phyloP scores from a whole-genome alignment of 306 rosid species.

The Hippophae tibetana region DNA sequence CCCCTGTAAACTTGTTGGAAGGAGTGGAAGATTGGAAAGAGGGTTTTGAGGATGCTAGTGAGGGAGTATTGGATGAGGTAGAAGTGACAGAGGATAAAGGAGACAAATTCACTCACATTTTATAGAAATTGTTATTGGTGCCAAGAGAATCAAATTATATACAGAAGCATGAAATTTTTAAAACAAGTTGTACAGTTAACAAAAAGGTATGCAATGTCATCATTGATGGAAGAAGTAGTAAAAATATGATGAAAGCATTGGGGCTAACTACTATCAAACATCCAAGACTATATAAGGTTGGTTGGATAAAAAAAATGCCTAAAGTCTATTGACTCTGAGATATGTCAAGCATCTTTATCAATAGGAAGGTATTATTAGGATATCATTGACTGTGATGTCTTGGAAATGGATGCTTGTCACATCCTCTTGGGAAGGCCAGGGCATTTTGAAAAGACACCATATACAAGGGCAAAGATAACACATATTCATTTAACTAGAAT shows the following conservation, averaged over 20 bases:
- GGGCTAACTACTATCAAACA: background rate
- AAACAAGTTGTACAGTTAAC: background rate
- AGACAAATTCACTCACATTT: background rate
- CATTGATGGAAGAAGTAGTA: background rate
- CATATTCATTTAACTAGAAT: background rate
- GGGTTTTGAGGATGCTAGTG: background rate
- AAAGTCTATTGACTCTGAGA: background rate
- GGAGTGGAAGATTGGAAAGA: background rate
- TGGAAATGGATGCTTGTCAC: background rate
- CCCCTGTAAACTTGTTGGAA: background rate
- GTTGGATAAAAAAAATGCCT: background rate
- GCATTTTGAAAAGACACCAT: background rate
- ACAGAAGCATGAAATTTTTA: background rate
- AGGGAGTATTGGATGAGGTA: background rate
- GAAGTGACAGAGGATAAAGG: background rate
- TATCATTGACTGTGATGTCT: background rate
- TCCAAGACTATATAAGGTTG: background rate
- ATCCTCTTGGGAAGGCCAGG: background rate
- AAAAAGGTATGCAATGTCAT: too few species aligned
- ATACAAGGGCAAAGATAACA: background rate
- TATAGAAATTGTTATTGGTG: background rate
- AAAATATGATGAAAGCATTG: background rate
- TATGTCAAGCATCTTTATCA: background rate
- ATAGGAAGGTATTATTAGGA: background rate
- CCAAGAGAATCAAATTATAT: background rate